Evolutionary conservation across 2,329 filamentous ascomycete species (phyloP), one percentile per base, ranked within the genome.

Genomic region (Ophiosphaerella korrae): DNA sequence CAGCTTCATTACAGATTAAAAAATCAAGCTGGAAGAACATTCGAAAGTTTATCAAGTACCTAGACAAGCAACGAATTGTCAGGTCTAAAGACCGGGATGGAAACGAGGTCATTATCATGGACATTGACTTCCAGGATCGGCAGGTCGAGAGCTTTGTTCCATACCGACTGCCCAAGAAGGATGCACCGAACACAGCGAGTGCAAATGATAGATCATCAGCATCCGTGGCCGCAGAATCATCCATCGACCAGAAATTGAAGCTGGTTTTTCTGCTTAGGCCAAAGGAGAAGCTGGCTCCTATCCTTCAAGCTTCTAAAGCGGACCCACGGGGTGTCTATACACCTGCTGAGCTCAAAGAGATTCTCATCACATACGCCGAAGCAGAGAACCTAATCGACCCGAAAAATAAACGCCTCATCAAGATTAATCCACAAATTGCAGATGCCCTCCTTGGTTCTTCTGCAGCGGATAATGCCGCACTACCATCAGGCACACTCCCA

Each of bases 11-110:
- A 45, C 83, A 86, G 57, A 86, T 88, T 70, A 88, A 88, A 65
- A 88, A 88, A 72, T 86, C 85, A 3, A 85, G 82, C 54, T 88
- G 84, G 83, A 88, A 88, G 73, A 88, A 83, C 53, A 80, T 86
- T 52, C 86, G 84, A 64, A 88, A 87, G 58, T 88, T 88, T 67
- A 82, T 88, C 71, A 88, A 88, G 61, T 77, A 82, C 45, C 75
- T 89, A 8, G 85, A 88, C 68, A 88, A 88, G 68, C 75, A 83
- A 41, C 68, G 77, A 14, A 74, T 88, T n/a, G 70, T 87, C 58
- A 87, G 85, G 62, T 80, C 79, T 39, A 88, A 88, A 66, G 86
- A 88, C 42, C 79, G 83, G 32, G 83, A 81, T 53, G 84, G 84
- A 4, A 82, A 85, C 32, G 86, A 88, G 64, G 84, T 83, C 0